These are phyloP conservation scores for Rickenella mellea DNA, from an alignment of 768 basidiomycete species.

Conservation along the genomic window DNA sequence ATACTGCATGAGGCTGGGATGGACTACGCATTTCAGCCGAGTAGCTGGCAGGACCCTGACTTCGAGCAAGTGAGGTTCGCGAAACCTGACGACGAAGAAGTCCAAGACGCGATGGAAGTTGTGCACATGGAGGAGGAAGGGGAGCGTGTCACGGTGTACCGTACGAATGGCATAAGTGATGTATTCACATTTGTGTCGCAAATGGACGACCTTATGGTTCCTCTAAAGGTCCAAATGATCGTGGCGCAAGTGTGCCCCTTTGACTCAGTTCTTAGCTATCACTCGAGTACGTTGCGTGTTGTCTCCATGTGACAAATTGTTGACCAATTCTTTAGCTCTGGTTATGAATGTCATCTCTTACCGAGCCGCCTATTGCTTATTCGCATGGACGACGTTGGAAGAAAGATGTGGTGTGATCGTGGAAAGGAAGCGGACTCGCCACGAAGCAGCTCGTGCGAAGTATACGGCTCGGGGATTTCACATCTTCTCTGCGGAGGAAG, in stretches of 20 bases:
- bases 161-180: not conserved
- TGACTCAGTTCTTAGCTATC: not conserved
- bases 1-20: not conserved
- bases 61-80: no score
- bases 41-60: not conserved
- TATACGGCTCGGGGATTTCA: slow-evolving; percentile 29
- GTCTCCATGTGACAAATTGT: not conserved
- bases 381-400: slow-evolving; percentile 31
- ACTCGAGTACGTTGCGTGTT: not conserved
- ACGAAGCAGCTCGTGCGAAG: slow-evolving; percentile 22
- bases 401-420: slow-evolving; percentile 15
- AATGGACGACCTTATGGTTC: not conserved
- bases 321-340: slow-evolving; percentile 18
- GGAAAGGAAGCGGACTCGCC: slow-evolving; percentile 1
- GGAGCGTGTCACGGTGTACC: not conserved
- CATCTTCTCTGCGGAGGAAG: slow-evolving; percentile 8
- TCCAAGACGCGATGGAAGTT: slow-evolving; percentile 11
- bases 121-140: no score
- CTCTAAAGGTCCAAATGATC: not conserved
- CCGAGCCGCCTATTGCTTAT: slow-evolving; percentile 30
- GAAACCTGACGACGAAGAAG: no score
- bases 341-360: slow-evolving; percentile 37
- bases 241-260: not conserved
- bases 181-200: not conserved
- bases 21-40: not conserved